Evolutionary conservation across 2,329 filamentous ascomycete genomes (phyloP).

Genomic region (Venturia effusa): DNA sequence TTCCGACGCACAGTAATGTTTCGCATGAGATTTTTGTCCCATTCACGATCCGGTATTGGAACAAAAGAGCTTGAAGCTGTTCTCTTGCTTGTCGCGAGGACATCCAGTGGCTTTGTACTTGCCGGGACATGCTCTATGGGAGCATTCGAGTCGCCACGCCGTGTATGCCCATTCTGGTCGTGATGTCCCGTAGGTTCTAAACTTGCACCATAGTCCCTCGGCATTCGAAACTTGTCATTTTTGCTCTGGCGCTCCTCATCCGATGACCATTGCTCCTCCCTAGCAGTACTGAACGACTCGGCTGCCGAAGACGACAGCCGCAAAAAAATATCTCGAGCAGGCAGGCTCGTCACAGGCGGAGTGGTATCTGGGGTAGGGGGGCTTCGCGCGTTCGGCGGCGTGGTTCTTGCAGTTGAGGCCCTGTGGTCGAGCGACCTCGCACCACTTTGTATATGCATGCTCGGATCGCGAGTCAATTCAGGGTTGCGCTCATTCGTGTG

Average conservation of each 20-base stretch:
- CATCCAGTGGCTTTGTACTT: not conserved
- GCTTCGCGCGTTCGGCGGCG: slow-evolving; percentile 13
- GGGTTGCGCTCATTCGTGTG: not conserved
- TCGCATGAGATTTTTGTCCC: slow-evolving; percentile 30
- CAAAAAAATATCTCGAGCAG: not conserved
- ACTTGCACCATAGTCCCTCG: not conserved
- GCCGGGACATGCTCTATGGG: not conserved
- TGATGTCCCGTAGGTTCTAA: not conserved
- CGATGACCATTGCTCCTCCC: slow-evolving; percentile 28
- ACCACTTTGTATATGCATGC: not conserved
- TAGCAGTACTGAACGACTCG: slow-evolving; percentile 36
- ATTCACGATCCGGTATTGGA: slow-evolving; percentile 24
- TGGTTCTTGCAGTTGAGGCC: not conserved
- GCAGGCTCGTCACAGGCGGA: slow-evolving; percentile 17
- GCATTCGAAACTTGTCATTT: not conserved
- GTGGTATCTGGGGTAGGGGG: slow-evolving; percentile 26
- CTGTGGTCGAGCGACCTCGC: not conserved
- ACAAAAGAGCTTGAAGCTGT: slow-evolving; percentile 10
- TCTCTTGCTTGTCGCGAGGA: not conserved
- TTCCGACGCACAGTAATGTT: slow-evolving; percentile 29
- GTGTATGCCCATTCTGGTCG: not conserved
- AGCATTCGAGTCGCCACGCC: not conserved
- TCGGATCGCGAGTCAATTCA: not conserved
- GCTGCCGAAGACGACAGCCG: slow-evolving; percentile 28
- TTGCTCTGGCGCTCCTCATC: slow-evolving; percentile 16